Evolutionary conservation across 2,329 filamentous ascomycete genomes (phyloP).

Genomic region (Sclerotiophoma versabilis): DNA sequence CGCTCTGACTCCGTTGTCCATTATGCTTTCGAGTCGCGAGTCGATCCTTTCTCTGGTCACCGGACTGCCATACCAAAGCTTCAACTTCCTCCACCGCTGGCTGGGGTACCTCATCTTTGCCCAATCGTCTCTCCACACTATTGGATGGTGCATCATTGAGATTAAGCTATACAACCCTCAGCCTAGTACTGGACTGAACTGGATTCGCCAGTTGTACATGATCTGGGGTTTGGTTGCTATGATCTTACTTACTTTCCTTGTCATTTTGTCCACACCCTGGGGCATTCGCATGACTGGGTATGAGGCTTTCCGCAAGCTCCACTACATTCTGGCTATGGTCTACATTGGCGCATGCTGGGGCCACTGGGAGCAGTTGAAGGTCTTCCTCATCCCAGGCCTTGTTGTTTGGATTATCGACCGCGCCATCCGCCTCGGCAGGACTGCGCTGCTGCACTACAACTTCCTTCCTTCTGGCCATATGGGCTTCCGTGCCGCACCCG

Average conservation of each 20-base stretch:
- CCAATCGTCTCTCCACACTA: slow-evolving; percentile 72
- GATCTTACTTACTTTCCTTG: slow-evolving; percentile 67
- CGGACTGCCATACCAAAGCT: slow-evolving; percentile 76
- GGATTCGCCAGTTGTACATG: slow-evolving; percentile 71
- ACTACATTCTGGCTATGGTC: slow-evolving; percentile 75
- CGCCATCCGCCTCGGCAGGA: slow-evolving; percentile 64
- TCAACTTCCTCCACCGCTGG: slow-evolving; percentile 63
- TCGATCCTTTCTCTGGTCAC: slow-evolving; percentile 74
- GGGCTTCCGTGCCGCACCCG: slow-evolving; percentile 38
- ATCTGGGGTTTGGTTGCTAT: slow-evolving; percentile 77
- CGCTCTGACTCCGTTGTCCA: slow-evolving; percentile 73
- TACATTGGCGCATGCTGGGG: slow-evolving; percentile 79
- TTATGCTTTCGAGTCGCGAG: slow-evolving; percentile 73
- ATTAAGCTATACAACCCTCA: slow-evolving; percentile 74
- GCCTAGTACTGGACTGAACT: slow-evolving; percentile 63
- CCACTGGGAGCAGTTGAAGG: slow-evolving; percentile 70
- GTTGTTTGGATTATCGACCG: slow-evolving; percentile 72
- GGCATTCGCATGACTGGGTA: slow-evolving; percentile 74
- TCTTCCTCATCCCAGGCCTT: slow-evolving; percentile 58
- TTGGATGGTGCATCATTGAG: slow-evolving; percentile 74
- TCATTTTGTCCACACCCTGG: slow-evolving; percentile 64
- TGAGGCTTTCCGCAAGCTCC: slow-evolving; percentile 77
- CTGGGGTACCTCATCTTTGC: slow-evolving; percentile 74
- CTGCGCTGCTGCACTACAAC: slow-evolving; percentile 64
- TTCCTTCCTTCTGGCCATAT: slow-evolving; percentile 41